A percentile compares a stretch with the other conserved stretches of the same genome.
These are phyloP conservation scores for Aspergillus bombycis DNA, from an alignment of 2,329 filamentous ascomycete genomes.

Conservation along the genomic window DNA sequence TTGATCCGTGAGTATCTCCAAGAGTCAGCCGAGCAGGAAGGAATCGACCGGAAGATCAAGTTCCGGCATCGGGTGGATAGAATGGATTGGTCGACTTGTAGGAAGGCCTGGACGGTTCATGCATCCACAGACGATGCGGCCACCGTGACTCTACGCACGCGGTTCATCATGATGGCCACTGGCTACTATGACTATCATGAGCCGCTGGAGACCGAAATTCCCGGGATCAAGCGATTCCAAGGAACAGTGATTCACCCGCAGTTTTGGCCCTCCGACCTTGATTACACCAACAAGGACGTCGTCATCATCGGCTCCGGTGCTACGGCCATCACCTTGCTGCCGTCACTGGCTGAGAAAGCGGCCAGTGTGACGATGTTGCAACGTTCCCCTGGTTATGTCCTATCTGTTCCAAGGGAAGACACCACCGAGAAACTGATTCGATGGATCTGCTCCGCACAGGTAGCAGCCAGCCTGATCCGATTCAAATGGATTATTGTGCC, in stretches of 20 bases:
- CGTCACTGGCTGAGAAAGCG: constrained; percentile 65
- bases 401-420: constrained; percentile 48
- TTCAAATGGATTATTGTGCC: constrained; percentile 52
- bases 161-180: constrained; percentile 59
- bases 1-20: constrained; percentile 57
- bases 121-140: constrained; percentile 38
- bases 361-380: constrained; percentile 73
- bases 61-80: constrained; percentile 52
- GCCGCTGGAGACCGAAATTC: constrained; percentile 61
- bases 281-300: constrained; percentile 66
- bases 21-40: constrained; percentile 49
- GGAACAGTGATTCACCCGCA: constrained; percentile 67
- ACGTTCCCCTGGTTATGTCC: constrained; percentile 70
- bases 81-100: constrained; percentile 55
- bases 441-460: not conserved
- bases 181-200: constrained; percentile 73
- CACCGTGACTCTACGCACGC: constrained; percentile 17
- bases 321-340: constrained; percentile 74
- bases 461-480: constrained; percentile 15
- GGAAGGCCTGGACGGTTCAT: constrained; percentile 54
- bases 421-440: constrained; percentile 11
- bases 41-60: constrained; percentile 57
- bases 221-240: constrained; percentile 65
- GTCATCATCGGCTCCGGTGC: constrained; percentile 74
- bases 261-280: constrained; percentile 69